Percentiles rank a stretch among this genome's conserved stretches.
Evolutionary conservation across 495 filamentous ascomycete species (phyloP).

Genomic region (Xylaria palmicola): DNA sequence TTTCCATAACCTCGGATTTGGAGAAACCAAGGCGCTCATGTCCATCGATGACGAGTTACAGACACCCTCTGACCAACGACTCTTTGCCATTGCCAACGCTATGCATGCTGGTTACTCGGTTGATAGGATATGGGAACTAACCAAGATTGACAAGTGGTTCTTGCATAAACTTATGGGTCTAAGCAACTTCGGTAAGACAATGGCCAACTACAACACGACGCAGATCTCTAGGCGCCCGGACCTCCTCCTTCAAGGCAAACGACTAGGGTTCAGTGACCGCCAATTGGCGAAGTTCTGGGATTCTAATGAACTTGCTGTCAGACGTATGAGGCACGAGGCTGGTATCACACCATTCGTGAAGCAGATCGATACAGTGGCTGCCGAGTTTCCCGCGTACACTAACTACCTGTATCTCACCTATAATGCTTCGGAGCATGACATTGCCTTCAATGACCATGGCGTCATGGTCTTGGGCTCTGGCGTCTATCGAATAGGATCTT

Average conservation of each 20-base stretch:
- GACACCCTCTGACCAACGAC: constrained; percentile 93
- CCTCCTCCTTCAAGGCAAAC: constrained; percentile 79
- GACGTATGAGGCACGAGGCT: constrained; percentile 75
- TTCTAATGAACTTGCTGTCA: constrained; percentile 86
- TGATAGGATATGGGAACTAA: constrained; percentile 96
- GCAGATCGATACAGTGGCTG: constrained; percentile 98
- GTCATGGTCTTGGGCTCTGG: constrained; percentile 96
- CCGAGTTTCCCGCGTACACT: constrained; percentile 91
- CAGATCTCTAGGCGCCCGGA: constrained; percentile 55
- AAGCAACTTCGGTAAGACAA: constrained; percentile 78
- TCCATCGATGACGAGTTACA: constrained; percentile 94
- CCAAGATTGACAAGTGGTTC: constrained; percentile 98
- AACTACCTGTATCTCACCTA: constrained; percentile 98
- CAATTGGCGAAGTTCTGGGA: constrained; percentile 93
- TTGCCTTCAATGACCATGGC: constrained; percentile 82
- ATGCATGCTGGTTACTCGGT: constrained; percentile 93
- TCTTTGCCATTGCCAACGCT: constrained; percentile 97
- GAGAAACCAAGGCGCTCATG: constrained; percentile 87
- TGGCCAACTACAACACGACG: constrained; percentile 68
- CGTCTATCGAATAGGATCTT: constrained; percentile 96
- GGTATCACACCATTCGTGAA: constrained; percentile 88
- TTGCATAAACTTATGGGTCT: constrained; percentile 84
- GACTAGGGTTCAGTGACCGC: constrained; percentile 89
- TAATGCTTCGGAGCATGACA: constrained; percentile 84
- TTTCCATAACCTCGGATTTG: constrained; percentile 93